Base-by-base conservation (phyloP, 1,284 basidiomycete species). In the Moesziomyces globuligerus region DNA sequence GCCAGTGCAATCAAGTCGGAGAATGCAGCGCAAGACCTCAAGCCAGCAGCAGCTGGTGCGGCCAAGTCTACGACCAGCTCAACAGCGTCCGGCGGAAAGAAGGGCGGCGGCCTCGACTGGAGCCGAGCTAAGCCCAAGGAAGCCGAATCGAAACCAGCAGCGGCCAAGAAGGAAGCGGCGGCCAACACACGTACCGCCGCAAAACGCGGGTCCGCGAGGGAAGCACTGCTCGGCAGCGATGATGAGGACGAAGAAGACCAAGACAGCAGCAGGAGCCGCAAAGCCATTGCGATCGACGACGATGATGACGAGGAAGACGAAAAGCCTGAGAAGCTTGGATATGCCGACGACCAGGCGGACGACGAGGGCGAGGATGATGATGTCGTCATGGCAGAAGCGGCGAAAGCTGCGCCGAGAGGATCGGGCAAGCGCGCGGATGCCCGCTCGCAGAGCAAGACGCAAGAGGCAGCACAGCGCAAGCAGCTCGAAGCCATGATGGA, bases 401-500 rank as follows among this genome's bases (percentile, higher is more conserved):
- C 45, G 50, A 20, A 29, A 36, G 51, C 58, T 17, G 62, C 54
- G 18, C 46, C 54, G 1, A 29, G 45, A 54, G 62, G 68, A 11
- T 55, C 49, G 17, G 68, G 62, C 34, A 71, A 66, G 37, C 62
- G 62, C 15, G 68, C 62, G 18, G 68, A 71, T 37, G 68, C 54
- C 0, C 36, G 48, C 34, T 49, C 52, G 7, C 62, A 71, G 39
- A 58, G 43, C 29, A 59, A 59, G 34, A 40, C 56, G 10, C 51
- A 66, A 45, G 38, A 55, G 37, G 62, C 62, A 20, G 50, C 62
- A 15, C 62, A 66, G 29, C 62, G 56, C 24, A 61, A 62, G 29
- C 46, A 61, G 54, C 56, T 67, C 8, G 66, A 74, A 51, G 72
- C 62, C 18, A 70, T 72, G 69, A 72, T 72, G 69, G 69, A 72